Evolutionary conservation across 176 grass and related monocot species (phyloP).

Genomic region (Chrysopogon serrulatus): DNA sequence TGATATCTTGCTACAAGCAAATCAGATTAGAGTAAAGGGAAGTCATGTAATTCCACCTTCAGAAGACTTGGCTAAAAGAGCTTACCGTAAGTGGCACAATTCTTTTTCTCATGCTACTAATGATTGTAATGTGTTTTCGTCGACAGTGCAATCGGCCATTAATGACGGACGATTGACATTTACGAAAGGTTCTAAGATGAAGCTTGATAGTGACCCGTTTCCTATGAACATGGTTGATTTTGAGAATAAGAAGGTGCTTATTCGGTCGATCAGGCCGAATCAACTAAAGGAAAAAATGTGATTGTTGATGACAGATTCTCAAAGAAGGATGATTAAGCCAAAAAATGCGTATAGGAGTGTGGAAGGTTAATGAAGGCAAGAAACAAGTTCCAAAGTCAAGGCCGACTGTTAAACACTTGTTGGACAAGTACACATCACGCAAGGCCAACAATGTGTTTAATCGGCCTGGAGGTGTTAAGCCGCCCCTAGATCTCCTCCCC

Average conservation of each 20-base stretch:
- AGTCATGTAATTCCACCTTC: not conserved
- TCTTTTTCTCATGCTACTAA: not conserved
- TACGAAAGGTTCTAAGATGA: not conserved
- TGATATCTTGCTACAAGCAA: not conserved
- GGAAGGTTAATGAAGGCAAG: not conserved
- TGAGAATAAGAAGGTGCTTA: not conserved
- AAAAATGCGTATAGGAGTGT: not conserved
- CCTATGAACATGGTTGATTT: not conserved
- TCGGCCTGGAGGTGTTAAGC: not conserved
- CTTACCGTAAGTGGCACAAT: not conserved
- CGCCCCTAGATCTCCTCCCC: not conserved
- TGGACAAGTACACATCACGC: not conserved
- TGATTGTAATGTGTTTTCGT: not conserved
- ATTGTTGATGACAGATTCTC: not conserved
- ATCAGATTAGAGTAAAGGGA: not conserved
- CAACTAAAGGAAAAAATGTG: not conserved
- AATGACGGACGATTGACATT: not conserved
- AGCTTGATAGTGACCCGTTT: not conserved
- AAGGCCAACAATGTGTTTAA: not conserved
- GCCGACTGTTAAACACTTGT: not conserved
- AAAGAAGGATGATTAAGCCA: not conserved
- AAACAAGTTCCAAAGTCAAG: not conserved
- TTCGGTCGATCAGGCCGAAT: not conserved
- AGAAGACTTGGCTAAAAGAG: not conserved
- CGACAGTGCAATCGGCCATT: not conserved